Percentiles rank a stretch among this genome's conserved stretches.
Evolutionary conservation across 1,284 basidiomycete genomes (phyloP).

Genomic region (Boletellus dicymbophilus): DNA sequence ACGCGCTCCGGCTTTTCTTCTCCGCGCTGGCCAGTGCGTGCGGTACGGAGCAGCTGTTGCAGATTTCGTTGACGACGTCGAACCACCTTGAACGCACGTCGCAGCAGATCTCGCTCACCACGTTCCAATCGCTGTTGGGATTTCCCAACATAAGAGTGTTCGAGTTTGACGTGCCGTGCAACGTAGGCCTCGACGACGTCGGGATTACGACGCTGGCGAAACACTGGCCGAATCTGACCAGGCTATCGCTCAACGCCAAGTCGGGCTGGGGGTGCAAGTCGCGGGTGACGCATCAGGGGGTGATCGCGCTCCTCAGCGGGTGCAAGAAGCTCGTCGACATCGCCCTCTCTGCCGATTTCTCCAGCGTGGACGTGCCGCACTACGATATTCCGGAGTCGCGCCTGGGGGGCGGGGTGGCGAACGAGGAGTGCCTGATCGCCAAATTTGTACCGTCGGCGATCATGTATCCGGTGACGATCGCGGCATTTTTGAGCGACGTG

Average conservation of each 20-base stretch:
- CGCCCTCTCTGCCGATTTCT: slow-evolving; percentile 20
- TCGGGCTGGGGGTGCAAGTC: slow-evolving; percentile 20
- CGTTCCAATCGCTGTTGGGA: slow-evolving; percentile 19
- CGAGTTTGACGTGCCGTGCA: slow-evolving; percentile 20
- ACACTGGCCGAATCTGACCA: slow-evolving; percentile 18
- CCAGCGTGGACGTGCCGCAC: slow-evolving; percentile 11
- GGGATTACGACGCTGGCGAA: slow-evolving; percentile 15
- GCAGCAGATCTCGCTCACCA: slow-evolving; percentile 14
- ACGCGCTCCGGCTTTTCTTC: slow-evolving; percentile 23
- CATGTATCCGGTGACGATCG: slow-evolving; percentile 15
- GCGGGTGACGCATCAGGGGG: slow-evolving; percentile 19
- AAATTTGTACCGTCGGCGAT: slow-evolving; percentile 24
- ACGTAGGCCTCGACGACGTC: slow-evolving; percentile 16
- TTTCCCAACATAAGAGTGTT: slow-evolving; percentile 14
- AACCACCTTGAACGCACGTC: neutral
- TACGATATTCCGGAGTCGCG: neutral
- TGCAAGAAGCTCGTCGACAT: slow-evolving; percentile 10
- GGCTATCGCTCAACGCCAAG: slow-evolving; percentile 15
- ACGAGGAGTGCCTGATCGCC: slow-evolving; percentile 6
- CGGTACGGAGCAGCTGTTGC: slow-evolving; percentile 7
- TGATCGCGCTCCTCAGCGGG: slow-evolving; percentile 15
- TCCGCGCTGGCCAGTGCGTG: slow-evolving; percentile 21
- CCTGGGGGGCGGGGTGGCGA: slow-evolving; percentile 11
- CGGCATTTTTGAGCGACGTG: slow-evolving; percentile 29
- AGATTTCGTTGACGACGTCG: slow-evolving; percentile 11